These are phyloP conservation scores for Gossypioides kirkii DNA, from an alignment of 345 rosid species.

Conservation along the genomic window DNA sequence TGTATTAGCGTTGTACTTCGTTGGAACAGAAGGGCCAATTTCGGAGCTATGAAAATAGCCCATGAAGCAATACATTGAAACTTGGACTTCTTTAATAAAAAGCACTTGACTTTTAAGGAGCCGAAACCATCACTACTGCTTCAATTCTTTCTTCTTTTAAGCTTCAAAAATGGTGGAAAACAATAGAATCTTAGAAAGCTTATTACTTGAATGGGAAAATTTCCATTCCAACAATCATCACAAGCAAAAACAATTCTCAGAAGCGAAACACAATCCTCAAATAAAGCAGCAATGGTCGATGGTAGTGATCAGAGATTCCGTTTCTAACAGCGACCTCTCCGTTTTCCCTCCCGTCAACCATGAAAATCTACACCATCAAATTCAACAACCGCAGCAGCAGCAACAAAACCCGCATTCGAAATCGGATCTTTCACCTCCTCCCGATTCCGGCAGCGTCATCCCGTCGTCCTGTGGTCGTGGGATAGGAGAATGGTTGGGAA, in stretches of 20 bases:
- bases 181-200: constrained; percentile 1
- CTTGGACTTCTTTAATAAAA: not conserved
- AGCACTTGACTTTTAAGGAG: not conserved
- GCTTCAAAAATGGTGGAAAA: not conserved
- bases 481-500: constrained; percentile 27
- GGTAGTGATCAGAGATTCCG: constrained; percentile 40
- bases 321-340: constrained; percentile 21
- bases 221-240: not conserved
- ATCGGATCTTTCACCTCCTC: not conserved
- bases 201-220: constrained; percentile 8
- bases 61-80: not conserved
- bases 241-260: not conserved
- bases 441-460: constrained; percentile 21
- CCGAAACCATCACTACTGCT: not conserved
- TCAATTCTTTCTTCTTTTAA: not conserved
- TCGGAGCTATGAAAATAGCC: not conserved
- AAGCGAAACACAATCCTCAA: not conserved
- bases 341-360: constrained; percentile 49
- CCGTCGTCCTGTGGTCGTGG: not conserved
- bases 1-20: not conserved
- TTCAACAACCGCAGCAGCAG: constrained; percentile 5
- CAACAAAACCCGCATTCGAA: not conserved
- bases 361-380: constrained; percentile 39
- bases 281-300: constrained; percentile 26
- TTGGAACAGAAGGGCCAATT: not conserved